Conservation (phyloP, 1,139 yeast species). For the Taiozyma sp. region DNA sequence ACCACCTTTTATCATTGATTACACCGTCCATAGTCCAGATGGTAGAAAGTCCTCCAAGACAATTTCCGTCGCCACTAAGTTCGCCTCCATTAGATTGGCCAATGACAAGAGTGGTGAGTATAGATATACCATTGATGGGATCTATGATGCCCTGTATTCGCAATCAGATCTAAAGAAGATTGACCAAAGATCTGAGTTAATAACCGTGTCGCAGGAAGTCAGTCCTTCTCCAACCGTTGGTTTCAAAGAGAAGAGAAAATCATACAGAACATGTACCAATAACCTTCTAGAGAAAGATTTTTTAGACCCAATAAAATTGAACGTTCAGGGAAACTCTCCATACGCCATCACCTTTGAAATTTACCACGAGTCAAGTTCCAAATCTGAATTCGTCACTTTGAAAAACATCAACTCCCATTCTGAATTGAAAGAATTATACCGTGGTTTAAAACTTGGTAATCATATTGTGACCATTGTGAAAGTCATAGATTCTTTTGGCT, state of each 20-base stretch:
- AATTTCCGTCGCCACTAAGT: constrained; percentile 46
- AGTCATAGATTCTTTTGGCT: constrained; percentile 67
- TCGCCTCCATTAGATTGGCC: constrained; percentile 40
- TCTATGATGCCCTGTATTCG: constrained; percentile 65
- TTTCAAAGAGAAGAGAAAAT: constrained; percentile 43
- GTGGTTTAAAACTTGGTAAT: constrained; percentile 42
- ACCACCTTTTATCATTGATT: constrained; percentile 70
- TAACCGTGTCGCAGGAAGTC: constrained; percentile 54
- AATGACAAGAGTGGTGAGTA: constrained; percentile 49
- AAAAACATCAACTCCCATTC: constrained; percentile 31
- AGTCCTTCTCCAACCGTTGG: constrained; percentile 52
- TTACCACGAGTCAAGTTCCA: constrained; percentile 47
- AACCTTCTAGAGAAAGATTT: constrained; percentile 30
- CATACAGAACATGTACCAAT: constrained; percentile 54
- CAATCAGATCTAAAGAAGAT: constrained; percentile 33
- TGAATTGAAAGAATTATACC: constrained; percentile 34
- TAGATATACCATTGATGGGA: constrained; percentile 51
- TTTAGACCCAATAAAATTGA: constrained; percentile 51
- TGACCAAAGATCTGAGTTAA: constrained; percentile 28
- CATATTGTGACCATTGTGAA: constrained; percentile 54
- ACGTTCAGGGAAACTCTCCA: constrained; percentile 58
- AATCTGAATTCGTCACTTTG: constrained; percentile 33
- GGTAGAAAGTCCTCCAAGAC: constrained; percentile 35
- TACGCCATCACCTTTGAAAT: constrained; percentile 49
- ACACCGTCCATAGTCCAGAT: constrained; percentile 56